Conservation (phyloP, 2,329 filamentous ascomycete species). For the Aspergillus sp. region DNA sequence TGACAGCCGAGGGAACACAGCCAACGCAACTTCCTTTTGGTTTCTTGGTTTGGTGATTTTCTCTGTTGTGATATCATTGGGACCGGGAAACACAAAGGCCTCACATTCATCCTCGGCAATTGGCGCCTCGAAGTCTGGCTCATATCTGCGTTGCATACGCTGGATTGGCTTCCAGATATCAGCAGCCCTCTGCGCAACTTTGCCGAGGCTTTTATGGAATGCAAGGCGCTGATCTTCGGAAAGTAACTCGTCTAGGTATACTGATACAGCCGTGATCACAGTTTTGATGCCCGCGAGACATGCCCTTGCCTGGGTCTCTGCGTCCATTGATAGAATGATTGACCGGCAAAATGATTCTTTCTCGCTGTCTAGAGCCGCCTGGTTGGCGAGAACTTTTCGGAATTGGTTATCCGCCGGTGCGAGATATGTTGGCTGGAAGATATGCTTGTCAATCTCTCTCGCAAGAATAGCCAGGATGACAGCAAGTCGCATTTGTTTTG, state of each 20-base stretch:
- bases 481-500: slow-evolving; percentile 36
- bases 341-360: slow-evolving; percentile 22
- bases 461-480: slow-evolving; percentile 29
- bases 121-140: slow-evolving; percentile 12
- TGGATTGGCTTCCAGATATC: slow-evolving; percentile 16
- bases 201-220: slow-evolving; percentile 13
- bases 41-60: background rate
- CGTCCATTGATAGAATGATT: slow-evolving; percentile 20
- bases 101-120: slow-evolving; percentile 12
- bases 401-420: slow-evolving; percentile 10
- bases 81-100: slow-evolving; percentile 9
- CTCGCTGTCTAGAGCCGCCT: slow-evolving; percentile 17
- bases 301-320: slow-evolving; percentile 7
- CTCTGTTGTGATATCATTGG: background rate
- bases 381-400: slow-evolving; percentile 11
- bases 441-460: slow-evolving; percentile 25
- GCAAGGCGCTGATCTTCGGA: slow-evolving; percentile 6
- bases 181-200: slow-evolving; percentile 12
- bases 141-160: slow-evolving; percentile 11
- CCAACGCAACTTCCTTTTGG: background rate
- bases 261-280: background rate
- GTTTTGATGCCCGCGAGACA: slow-evolving; percentile 1
- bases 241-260: slow-evolving; percentile 6
- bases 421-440: slow-evolving; percentile 37
- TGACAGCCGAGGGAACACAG: slow-evolving; percentile 5